Evolutionary conservation across 1,139 yeast species (phyloP).

Genomic region (Eremothecium coryli): DNA sequence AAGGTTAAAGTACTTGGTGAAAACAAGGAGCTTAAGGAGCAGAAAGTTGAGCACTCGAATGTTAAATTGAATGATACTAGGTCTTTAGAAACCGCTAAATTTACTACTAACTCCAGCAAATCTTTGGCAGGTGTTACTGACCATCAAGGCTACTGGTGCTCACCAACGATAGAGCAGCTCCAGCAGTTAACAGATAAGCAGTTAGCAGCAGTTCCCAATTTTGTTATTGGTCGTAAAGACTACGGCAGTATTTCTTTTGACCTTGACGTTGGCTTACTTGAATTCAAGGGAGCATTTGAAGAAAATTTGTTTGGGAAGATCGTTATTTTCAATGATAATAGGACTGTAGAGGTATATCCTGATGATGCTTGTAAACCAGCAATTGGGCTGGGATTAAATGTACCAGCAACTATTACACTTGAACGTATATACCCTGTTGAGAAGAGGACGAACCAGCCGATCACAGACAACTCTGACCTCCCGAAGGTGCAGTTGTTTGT

Average conservation of each 20-base stretch:
- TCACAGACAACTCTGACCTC: constrained; percentile 36
- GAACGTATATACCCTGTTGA: constrained; percentile 53
- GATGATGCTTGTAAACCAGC: constrained; percentile 47
- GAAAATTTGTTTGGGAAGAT: constrained; percentile 45
- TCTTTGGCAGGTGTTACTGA: not conserved
- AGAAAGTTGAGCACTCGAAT: constrained; percentile 1
- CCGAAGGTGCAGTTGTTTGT: constrained; percentile 40
- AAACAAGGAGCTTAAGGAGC: constrained; percentile 6
- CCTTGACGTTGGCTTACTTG: constrained; percentile 64
- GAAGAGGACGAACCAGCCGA: constrained; percentile 29
- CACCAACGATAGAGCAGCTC: constrained; percentile 57
- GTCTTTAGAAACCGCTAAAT: constrained; percentile 3
- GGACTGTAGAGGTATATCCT: constrained; percentile 60
- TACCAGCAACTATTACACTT: constrained; percentile 74
- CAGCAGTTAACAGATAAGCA: constrained; percentile 40
- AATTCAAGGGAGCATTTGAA: constrained; percentile 38
- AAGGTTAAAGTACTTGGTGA: constrained; percentile 23
- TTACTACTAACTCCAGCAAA: not conserved
- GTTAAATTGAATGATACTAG: constrained; percentile 12
- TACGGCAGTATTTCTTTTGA: constrained; percentile 68
- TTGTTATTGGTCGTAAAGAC: constrained; percentile 67
- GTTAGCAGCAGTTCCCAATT: constrained; percentile 51
- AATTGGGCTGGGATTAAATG: constrained; percentile 66
- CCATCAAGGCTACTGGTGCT: constrained; percentile 62
- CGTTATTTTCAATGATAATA: constrained; percentile 46